Evolutionary conservation across 2,329 filamentous ascomycete species (phyloP), one percentile per base, ranked within the genome.

Genomic region (Bimuria novae-zelandiae): DNA sequence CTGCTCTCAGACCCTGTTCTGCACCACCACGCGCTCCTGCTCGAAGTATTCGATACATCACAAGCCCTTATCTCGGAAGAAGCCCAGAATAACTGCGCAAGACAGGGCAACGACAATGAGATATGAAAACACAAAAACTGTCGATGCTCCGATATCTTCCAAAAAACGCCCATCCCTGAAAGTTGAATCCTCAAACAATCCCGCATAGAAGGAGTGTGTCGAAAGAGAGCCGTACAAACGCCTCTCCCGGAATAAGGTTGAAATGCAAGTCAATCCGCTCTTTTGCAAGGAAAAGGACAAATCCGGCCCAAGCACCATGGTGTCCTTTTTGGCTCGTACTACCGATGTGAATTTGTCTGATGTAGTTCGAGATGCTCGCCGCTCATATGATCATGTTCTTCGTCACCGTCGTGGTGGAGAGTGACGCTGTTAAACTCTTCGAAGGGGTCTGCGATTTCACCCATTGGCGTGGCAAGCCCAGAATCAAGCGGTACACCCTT

Each of bases 371-470:
- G 52, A 27, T 67, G 60, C 5, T 58, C 54, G 11, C 62, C 55
- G 19, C 65, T 59, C 8, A 52, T 52, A 19, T 64, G 56, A 25
- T 70, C 63, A 52, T 86, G 79, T 44, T 77, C 73, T 49, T 92
- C 89, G 63, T 97, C 93, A 14, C 92, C 94, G 51, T 97, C 94
- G 70, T 99, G 94, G 74, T 97, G 93, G 56, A 99, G 80, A 45
- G 94, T 99, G 36, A 99, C 92, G 71, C 91, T 96, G 80, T 97
- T 99, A 77, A 99, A 99, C 74, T 97, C 94, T 75, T 97, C 90
- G 71, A 99, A 99, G 1, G 94, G 94, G 81, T 99, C 94, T 3
- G 84, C 81, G 32, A 88, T 69, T 70, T 97, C 93, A 32, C 82
- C 89, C 39, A 89, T 90, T 1, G 93, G 93, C 2, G 93, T 97